Evolutionary conservation across 768 basidiomycete species (phyloP).

Genomic region (Pisolithus sp.): DNA sequence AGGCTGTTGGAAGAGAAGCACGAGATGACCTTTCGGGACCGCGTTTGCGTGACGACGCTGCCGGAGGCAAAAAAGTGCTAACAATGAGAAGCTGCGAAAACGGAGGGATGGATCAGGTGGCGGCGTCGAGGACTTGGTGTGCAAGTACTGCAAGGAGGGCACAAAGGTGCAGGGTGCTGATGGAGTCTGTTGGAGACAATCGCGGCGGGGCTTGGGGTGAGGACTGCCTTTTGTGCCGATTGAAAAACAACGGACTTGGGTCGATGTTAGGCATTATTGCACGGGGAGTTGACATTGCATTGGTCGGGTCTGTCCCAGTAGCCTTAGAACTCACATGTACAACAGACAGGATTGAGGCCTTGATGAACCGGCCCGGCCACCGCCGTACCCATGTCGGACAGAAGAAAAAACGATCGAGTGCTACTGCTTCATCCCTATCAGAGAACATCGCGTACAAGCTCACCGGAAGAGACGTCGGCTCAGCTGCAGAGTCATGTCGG

Average conservation of each 20-base stretch:
- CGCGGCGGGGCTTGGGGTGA: not conserved
- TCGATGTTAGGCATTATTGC: not conserved
- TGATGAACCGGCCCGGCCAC: too few relatives aligned
- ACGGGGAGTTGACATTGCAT: too few relatives aligned
- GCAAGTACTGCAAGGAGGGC: constrained; percentile 4
- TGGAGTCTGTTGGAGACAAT: not conserved
- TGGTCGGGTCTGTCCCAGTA: too few relatives aligned
- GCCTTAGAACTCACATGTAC: too few relatives aligned
- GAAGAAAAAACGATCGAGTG: too few relatives aligned
- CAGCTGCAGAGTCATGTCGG: too few relatives aligned
- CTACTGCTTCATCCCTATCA: too few relatives aligned
- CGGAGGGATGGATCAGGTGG: constrained; percentile 16
- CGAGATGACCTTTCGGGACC: constrained; percentile 25
- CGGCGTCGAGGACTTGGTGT: constrained; percentile 9
- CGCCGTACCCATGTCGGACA: too few relatives aligned
- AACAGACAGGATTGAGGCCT: too few relatives aligned
- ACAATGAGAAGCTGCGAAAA: constrained; percentile 9
- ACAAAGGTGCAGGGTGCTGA: constrained; percentile 7
- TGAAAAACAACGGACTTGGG: not conserved
- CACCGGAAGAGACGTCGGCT: too few relatives aligned
- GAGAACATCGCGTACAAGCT: too few relatives aligned
- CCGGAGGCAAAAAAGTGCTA: constrained; percentile 11
- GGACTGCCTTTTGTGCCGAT: not conserved
- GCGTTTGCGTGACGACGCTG: constrained; percentile 35
- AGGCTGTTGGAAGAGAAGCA: constrained; percentile 15